Conservation (phyloP, 441 rosid genomes). For the Corymbia citriodora region DNA sequence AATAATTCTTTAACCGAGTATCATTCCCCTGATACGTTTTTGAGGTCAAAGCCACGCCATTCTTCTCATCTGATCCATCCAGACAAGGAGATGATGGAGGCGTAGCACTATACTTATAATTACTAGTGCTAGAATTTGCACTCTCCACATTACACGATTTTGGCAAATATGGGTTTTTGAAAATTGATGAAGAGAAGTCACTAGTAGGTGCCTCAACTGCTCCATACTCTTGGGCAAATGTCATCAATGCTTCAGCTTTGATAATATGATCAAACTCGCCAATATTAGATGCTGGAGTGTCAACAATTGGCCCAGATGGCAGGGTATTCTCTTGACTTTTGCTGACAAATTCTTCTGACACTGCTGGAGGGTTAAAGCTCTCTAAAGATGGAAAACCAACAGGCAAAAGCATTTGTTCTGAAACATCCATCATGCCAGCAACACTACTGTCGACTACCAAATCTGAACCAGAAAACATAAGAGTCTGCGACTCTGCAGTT, state of each 20-base stretch:
- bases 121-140: constrained; percentile 67
- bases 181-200: constrained; percentile 60
- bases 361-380: constrained; percentile 64
- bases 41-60: constrained; percentile 28
- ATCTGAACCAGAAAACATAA: constrained; percentile 79
- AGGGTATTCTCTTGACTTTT: constrained; percentile 69
- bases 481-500: constrained; percentile 96
- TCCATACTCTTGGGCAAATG: constrained; percentile 97
- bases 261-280: constrained; percentile 94
- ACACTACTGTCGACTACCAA: constrained; percentile 89
- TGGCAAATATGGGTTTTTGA: constrained; percentile 89
- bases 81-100: constrained; percentile 65
- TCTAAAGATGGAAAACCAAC: constrained; percentile 82
- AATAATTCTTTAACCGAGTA: constrained; percentile 50
- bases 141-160: constrained; percentile 65
- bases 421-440: constrained; percentile 72
- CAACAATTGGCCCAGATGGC: constrained; percentile 47
- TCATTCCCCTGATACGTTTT: constrained; percentile 44
- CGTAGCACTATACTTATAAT: constrained; percentile 77
- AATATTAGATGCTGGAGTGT: constrained; percentile 35
- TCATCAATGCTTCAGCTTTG: constrained; percentile 97
- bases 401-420: constrained; percentile 85
- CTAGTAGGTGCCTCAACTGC: constrained; percentile 83
- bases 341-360: constrained; percentile 58
- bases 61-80: constrained; percentile 70